Evolutionary conservation across 208 protist species (phyloP).

Genomic region (Acanthamoeba healyi): DNA sequence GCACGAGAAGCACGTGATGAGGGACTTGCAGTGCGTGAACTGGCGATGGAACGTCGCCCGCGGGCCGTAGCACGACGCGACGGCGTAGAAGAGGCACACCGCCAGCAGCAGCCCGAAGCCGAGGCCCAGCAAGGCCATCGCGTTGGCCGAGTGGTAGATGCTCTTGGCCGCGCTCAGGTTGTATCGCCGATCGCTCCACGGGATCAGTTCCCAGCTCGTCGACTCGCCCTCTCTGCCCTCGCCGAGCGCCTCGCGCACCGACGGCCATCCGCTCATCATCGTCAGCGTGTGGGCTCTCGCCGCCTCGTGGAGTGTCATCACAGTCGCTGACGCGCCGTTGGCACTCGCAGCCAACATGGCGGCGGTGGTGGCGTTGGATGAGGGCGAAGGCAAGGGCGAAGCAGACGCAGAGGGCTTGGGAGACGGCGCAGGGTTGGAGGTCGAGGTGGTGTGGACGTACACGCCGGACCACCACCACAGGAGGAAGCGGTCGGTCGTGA

Average conservation of each 20-base stretch:
- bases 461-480: slow-evolving; percentile 35
- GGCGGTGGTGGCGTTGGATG: neutral
- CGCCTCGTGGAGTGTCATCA: no score
- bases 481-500: neutral
- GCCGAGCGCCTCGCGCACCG: neutral
- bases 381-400: neutral
- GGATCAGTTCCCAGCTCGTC: neutral
- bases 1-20: neutral
- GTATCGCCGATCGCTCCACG: neutral
- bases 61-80: neutral
- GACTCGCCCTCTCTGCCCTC: neutral
- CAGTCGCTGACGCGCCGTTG: no score
- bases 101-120: neutral
- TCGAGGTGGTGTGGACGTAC: slow-evolving; percentile 31
- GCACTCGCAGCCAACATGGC: no score
- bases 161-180: neutral
- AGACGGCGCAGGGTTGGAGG: neutral
- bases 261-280: neutral
- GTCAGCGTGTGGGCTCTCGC: no score
- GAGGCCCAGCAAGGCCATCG: neutral
- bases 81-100: slow-evolving; percentile 27
- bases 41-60: neutral
- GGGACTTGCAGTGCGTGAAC: neutral
- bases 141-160: slow-evolving; percentile 2
- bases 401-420: neutral